Percentiles rank a stretch among this genome's conserved stretches.
Conservation (phyloP, 192 early-diverging fungal genomes). For the Bifiguratus adelaidae region DNA sequence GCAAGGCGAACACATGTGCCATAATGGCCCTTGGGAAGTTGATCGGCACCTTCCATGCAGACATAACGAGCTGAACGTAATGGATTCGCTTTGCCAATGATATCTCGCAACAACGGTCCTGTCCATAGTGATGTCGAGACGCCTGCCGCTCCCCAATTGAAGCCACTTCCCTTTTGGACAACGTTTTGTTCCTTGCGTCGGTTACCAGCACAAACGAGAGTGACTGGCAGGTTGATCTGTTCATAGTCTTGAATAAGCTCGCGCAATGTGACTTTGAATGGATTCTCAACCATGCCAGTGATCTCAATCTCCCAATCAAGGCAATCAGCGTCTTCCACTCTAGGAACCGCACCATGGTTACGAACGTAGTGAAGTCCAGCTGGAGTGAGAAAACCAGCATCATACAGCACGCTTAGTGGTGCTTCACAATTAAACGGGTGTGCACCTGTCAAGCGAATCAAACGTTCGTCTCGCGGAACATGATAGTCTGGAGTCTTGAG, state of each 20-base stretch:
- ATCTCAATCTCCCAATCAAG: conserved; percentile 27
- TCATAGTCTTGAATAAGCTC: conserved; percentile 30
- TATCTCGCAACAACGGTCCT: conserved; percentile 39
- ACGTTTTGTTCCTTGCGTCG: conserved; percentile 62
- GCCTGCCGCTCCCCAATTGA: conserved; percentile 47
- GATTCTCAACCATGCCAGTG: conserved; percentile 28
- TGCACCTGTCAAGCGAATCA: conserved; percentile 41
- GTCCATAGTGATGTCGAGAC: conserved; percentile 48
- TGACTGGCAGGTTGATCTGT: conserved; percentile 38
- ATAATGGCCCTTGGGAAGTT: conserved; percentile 55
- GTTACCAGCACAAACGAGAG: conserved; percentile 56
- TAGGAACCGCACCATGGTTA: conserved; percentile 59
- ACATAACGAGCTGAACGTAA: conserved; percentile 23
- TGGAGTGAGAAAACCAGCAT: conserved; percentile 45
- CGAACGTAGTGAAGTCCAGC: conserved; percentile 51
- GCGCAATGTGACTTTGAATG: conserved; percentile 36
- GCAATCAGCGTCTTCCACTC: conserved; percentile 29
- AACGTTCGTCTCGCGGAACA: conserved; percentile 26
- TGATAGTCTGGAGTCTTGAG: conserved; percentile 33
- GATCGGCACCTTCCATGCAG: conserved; percentile 46
- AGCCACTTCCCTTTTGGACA: conserved; percentile 46
- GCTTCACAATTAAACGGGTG: conserved; percentile 54
- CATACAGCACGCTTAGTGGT: conserved; percentile 22
- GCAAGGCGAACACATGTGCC: conserved; percentile 63
- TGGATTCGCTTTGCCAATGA: conserved; percentile 25